These are phyloP conservation scores for Saitoella complicata DNA, from an alignment of 805 yeast genomes.

Conservation along the genomic window DNA sequence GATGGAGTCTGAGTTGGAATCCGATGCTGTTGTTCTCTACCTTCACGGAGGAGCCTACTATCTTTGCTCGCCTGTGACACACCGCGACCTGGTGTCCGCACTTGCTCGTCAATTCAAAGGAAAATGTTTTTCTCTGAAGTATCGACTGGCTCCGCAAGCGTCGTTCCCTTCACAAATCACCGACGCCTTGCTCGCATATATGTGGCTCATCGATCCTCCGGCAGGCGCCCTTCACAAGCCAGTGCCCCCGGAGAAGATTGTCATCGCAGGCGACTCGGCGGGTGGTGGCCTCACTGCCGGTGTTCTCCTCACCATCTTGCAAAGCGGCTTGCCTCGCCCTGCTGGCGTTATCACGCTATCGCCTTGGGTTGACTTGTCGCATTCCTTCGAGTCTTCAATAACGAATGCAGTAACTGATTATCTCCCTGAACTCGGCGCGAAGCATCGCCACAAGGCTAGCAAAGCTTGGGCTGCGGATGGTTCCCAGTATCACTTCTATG, in stretches of 20 bases:
- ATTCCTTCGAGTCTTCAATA: background rate
- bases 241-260: conserved; percentile 19
- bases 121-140: conserved; percentile 1
- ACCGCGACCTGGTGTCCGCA: background rate
- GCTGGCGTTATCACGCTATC: background rate
- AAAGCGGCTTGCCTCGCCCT: background rate
- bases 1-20: no score
- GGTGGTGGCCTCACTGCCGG: background rate
- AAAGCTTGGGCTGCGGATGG: background rate
- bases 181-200: background rate
- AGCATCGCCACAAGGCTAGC: background rate
- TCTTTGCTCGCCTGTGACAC: background rate
- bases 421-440: background rate
- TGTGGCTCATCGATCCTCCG: background rate
- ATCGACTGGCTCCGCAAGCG: background rate
- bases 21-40: conserved; percentile 15
- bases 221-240: background rate
- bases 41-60: conserved; percentile 17
- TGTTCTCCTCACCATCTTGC: background rate
- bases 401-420: background rate
- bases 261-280: background rate
- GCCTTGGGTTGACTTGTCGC: background rate
- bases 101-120: background rate
- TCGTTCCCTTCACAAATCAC: background rate
- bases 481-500: background rate